Evolutionary conservation across 2,329 filamentous ascomycete species (phyloP), one percentile per base, ranked within the genome.

Genomic region (Furcasterigmium furcatum): DNA sequence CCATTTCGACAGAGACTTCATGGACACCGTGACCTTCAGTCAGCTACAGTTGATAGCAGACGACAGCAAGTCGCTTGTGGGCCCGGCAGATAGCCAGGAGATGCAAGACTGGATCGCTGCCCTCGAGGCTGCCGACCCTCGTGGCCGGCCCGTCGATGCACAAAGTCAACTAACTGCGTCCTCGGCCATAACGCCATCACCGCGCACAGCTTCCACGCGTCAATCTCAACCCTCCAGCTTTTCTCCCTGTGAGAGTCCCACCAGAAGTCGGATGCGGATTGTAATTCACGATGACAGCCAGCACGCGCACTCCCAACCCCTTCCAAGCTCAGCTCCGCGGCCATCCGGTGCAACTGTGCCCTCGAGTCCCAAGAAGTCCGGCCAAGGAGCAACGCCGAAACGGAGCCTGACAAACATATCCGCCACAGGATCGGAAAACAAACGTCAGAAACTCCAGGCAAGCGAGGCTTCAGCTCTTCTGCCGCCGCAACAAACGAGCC

Each of bases 1-100:
- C 9, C 89, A 95, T 55, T 79, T 76, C 49, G 90, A 96, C 59
- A 76, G 90, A 20, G 79, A 79, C 3, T 87, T 80, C 58, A 70
- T 74, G 19, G 87, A 95, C 47, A 76, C 82, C 1, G 68, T 88
- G 16, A 80, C 82, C 0, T 88, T 91, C 51, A 64, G 76, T 1
- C 83, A 90, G 44, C 69, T 96, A 4, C 86, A 91, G 53, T 60
- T 73, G 6, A 72, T 88, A 58, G 89, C 87, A 0, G 62, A 71
- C 24, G 68, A 77, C 24, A 80, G 84, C 16, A 74, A 69, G 16
- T 72, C 70, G 27, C 59, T 69, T 3, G 70, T 76, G 0, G 62
- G 63, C 1, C 63, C 76, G 13, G 76, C 80, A 7, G 73, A 85
- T 46, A 79, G 72, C 21, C 75, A 85, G 46, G 82, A 88, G 53